Evolutionary conservation across 1,139 yeast genomes (phyloP), one percentile per base, ranked within the genome.

Genomic region (Komagataea norvegica): DNA sequence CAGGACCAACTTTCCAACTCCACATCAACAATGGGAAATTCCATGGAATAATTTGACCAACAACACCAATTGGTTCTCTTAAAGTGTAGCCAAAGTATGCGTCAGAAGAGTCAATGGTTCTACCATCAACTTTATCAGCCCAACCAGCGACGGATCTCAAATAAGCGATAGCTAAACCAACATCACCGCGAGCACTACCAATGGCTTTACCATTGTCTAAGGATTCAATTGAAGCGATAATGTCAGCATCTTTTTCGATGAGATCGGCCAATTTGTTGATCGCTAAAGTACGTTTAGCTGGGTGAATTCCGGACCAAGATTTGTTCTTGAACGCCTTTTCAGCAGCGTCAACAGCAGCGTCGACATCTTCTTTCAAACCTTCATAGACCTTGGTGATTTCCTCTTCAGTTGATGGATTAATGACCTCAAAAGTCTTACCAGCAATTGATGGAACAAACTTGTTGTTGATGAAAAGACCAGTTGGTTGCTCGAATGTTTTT

Each of bases 131-230:
- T 59, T 79, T 78, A 60, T 79, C 87, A 40, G 84, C 82, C 73
- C 74, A 77, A 43, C 87, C 87, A 32, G 86, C 88, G 57, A 74
- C 75, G 44, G 79, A 77, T 56, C 76, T 72, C 56, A 78, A 61
- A 47, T 74, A 76, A 41, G 62, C 63, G 49, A 76, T 63, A 41
- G 78, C 74, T 43, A 77, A 70, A 43, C 66, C 71, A 34, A 80
- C 70, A 56, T 81, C 89, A 38, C 62, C 68, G 42, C 61, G 55
- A 10, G 76, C 62, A 52, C 65, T 69, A 25, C 61, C 62, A 48
- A 74, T 68, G 34, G 85, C 72, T 57, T 81, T 81, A 57, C 89
- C 89, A 40, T 82, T 79, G 56, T 81, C 88, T 68, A 82, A 66
- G n/a, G 88, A 78, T 61, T 81, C 89, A 53, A 81, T 71, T 8